phyloP scores from a whole-genome alignment of 371 early-diverging fungal genomes.

The Syncephalastrum racemosum region DNA sequence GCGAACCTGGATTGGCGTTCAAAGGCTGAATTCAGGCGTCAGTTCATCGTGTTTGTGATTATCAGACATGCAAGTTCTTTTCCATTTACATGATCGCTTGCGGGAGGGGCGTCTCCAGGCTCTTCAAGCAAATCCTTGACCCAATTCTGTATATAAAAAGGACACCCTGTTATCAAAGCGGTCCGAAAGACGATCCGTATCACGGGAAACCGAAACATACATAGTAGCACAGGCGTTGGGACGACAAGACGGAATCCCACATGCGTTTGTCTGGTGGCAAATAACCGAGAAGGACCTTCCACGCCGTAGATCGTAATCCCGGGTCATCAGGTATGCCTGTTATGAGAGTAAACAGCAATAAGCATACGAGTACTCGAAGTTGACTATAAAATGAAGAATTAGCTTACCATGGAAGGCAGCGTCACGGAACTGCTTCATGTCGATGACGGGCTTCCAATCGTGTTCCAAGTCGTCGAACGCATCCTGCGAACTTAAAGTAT shows the following conservation, averaged over 20 bases:
- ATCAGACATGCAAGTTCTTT: not conserved
- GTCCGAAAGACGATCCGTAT: not conserved
- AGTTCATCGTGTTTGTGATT: constrained; percentile 7
- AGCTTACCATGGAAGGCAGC: constrained; percentile 50
- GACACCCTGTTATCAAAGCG: not conserved
- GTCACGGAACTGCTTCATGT: constrained; percentile 50
- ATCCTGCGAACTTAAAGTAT: constrained; percentile 28
- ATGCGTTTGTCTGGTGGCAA: constrained; percentile 72
- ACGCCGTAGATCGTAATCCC: constrained; percentile 64
- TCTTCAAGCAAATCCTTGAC: constrained; percentile 58
- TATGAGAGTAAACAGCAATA: not conserved
- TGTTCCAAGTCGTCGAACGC: constrained; percentile 16
- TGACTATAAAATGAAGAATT: too few relatives aligned
- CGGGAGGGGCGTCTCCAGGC: constrained; percentile 48
- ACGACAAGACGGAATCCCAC: constrained; percentile 58
- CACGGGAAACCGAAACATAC: constrained; percentile 26
- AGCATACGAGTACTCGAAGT: too few relatives aligned
- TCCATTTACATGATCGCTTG: constrained; percentile 40
- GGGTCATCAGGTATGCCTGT: constrained; percentile 78
- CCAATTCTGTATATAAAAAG: constrained; percentile 40
- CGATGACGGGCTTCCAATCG: constrained; percentile 44
- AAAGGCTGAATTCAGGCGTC: constrained; percentile 32
- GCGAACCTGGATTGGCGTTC: constrained; percentile 38
- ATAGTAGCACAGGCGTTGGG: constrained; percentile 65
- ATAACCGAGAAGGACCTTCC: constrained; percentile 77